Evolutionary conservation across 805 yeast species (phyloP).

Genomic region (Kodamaea hsintzibuensis): DNA sequence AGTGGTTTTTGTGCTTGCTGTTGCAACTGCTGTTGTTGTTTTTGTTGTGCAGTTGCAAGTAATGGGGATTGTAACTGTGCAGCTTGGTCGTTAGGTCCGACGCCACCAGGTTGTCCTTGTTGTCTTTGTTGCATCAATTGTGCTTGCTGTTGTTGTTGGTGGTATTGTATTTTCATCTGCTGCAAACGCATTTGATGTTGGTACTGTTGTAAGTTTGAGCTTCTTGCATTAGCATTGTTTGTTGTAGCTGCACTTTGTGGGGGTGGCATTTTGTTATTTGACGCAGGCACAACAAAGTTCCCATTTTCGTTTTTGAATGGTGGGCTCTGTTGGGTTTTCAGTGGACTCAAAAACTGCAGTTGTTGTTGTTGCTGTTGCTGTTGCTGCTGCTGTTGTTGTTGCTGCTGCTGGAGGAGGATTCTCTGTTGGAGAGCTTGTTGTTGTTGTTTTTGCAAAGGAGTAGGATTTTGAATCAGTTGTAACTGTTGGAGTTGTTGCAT

Average conservation of each 20-base stretch:
- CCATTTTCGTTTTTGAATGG: conserved; percentile 6
- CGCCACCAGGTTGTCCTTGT: conserved; percentile 1
- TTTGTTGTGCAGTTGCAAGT: conserved; percentile 4
- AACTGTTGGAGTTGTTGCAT: conserved; percentile 3
- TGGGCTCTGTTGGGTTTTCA: conserved; percentile 5
- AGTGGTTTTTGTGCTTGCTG: conserved; percentile 5
- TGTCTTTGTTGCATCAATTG: conserved; percentile 4
- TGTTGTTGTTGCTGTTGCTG: background rate
- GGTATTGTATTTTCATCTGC: conserved; percentile 18
- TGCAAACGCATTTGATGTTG: conserved; percentile 18
- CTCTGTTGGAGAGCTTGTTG: conserved; percentile 6
- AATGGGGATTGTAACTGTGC: conserved; percentile 10
- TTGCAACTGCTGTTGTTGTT: conserved; percentile 6
- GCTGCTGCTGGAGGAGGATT: conserved; percentile 6
- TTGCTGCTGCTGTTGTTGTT: conserved; percentile 4
- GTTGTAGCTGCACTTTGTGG: conserved; percentile 9
- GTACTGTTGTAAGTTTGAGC: conserved; percentile 13
- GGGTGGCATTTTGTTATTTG: conserved; percentile 13
- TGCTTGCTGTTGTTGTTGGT: conserved; percentile 11
- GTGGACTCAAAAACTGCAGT: conserved; percentile 4
- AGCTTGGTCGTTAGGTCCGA: background rate
- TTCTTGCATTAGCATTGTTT: conserved; percentile 4
- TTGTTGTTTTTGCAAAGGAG: conserved; percentile 4
- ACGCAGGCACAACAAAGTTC: conserved; percentile 10
- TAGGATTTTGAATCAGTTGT: background rate